phyloP scores from a whole-genome alignment of 2,329 filamentous ascomycete genomes.

The Cladosporium sp. region DNA sequence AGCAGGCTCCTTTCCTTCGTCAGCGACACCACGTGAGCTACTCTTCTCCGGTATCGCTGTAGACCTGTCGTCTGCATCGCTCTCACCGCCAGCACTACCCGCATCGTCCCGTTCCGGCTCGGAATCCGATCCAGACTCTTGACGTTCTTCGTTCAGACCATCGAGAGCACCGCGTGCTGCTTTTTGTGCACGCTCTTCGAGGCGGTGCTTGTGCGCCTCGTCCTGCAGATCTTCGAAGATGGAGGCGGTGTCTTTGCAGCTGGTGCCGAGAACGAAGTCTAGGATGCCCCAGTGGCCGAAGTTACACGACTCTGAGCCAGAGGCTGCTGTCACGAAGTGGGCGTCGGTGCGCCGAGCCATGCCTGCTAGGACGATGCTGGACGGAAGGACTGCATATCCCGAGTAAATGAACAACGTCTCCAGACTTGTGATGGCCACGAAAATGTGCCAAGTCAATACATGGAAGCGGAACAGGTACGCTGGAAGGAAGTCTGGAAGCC shows the following conservation, averaged over 20 bases:
- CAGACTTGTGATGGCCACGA: slow-evolving; percentile 63
- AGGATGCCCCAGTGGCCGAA: slow-evolving; percentile 58
- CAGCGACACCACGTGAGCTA: slow-evolving; percentile 11
- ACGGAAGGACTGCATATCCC: slow-evolving; percentile 65
- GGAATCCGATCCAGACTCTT: slow-evolving; percentile 2
- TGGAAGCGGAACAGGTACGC: slow-evolving; percentile 68
- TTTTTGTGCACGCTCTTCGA: slow-evolving; percentile 47
- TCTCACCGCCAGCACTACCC: neutral
- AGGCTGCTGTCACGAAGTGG: slow-evolving; percentile 51
- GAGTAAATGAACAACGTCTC: slow-evolving; percentile 70
- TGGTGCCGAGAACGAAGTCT: slow-evolving; percentile 64
- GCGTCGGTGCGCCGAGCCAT: slow-evolving; percentile 60
- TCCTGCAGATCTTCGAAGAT: slow-evolving; percentile 57
- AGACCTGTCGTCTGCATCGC: neutral
- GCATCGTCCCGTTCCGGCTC: slow-evolving; percentile 14
- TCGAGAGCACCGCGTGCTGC: slow-evolving; percentile 39
- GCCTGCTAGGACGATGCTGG: slow-evolving; percentile 59
- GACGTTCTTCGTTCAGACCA: slow-evolving; percentile 21
- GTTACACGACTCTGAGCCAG: slow-evolving; percentile 41
- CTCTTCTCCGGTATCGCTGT: slow-evolving; percentile 4
- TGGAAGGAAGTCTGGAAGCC: slow-evolving; percentile 67
- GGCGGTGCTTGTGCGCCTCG: slow-evolving; percentile 58
- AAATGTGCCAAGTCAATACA: slow-evolving; percentile 70
- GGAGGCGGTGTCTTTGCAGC: slow-evolving; percentile 49
- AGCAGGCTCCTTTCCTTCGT: slow-evolving; percentile 7